A percentile compares a stretch with the other conserved stretches of the same genome.
Conservation (phyloP, 139 green algal species). For the Tetraselmis chui region DNA sequence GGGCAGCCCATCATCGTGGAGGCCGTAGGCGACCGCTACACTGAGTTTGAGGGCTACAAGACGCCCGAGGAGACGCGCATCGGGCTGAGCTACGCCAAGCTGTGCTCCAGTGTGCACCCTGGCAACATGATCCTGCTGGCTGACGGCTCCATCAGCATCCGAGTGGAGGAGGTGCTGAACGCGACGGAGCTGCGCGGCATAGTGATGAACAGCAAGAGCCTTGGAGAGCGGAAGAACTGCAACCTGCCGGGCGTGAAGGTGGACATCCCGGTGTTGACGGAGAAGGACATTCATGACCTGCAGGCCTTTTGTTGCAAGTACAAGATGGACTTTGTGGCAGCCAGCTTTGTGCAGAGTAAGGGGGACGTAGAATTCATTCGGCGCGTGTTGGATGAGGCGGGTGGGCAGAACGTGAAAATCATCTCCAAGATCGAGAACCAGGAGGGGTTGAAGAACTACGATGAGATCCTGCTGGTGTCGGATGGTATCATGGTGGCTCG, state of each 20-base stretch:
- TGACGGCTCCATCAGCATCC: constrained; percentile 36
- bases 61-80: constrained; percentile 43
- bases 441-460: constrained; percentile 48
- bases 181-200: constrained; percentile 25
- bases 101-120: constrained; percentile 18
- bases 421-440: constrained; percentile 75
- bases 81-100: constrained; percentile 16
- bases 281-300: constrained; percentile 36
- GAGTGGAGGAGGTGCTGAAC: constrained; percentile 20
- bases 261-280: constrained; percentile 23
- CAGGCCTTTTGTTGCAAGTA: constrained; percentile 22
- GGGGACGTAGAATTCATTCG: constrained; percentile 51
- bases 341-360: constrained; percentile 52
- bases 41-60: constrained; percentile 35
- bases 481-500: constrained; percentile 73
- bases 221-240: constrained; percentile 23
- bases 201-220: constrained; percentile 29
- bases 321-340: constrained; percentile 47
- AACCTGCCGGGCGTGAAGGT: constrained; percentile 36
- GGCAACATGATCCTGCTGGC: constrained; percentile 39
- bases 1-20: constrained; percentile 52
- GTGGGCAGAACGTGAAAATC: constrained; percentile 54
- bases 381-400: constrained; percentile 39
- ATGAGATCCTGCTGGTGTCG: constrained; percentile 36
- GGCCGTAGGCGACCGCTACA: constrained; percentile 53